Evolutionary conservation across 78 protist species (phyloP).

Genomic region (Tieghemostelium lacteum): DNA sequence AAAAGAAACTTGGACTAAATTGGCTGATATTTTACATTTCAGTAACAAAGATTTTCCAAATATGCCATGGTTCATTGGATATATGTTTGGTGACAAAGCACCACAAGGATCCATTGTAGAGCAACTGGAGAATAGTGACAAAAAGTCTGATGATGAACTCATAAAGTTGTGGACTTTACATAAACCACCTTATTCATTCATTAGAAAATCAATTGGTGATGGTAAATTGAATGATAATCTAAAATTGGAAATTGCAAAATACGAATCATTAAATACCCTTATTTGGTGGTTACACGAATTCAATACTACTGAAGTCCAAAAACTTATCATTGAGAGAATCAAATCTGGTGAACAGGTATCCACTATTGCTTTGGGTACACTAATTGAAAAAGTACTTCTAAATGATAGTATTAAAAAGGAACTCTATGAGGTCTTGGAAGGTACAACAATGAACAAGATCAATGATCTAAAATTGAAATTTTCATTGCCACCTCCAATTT

Average conservation of each 20-base stretch:
- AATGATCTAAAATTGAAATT: slow-evolving; percentile 2
- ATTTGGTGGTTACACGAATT: slow-evolving; percentile 83
- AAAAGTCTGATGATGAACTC: neutral
- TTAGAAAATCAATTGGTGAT: slow-evolving; percentile 26
- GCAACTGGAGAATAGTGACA: slow-evolving; percentile 2
- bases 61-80: slow-evolving; percentile 71
- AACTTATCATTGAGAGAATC: slow-evolving; percentile 6
- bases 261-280: slow-evolving; percentile 5
- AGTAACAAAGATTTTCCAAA: slow-evolving; percentile 37
- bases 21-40: slow-evolving; percentile 65
- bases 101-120: slow-evolving; percentile 38
- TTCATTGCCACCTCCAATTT: slow-evolving; percentile 65
- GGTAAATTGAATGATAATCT: neutral
- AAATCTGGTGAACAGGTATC: slow-evolving; percentile 3
- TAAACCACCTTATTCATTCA: slow-evolving; percentile 51
- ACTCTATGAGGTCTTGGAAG: neutral
- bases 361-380: slow-evolving; percentile 39
- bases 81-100: slow-evolving; percentile 71
- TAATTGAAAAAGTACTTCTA: slow-evolving; percentile 38
- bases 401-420: neutral
- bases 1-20: slow-evolving; percentile 63
- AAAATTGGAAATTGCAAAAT: slow-evolving; percentile 14
- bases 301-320: neutral
- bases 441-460: slow-evolving; percentile 4
- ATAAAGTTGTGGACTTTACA: neutral